Base-by-base conservation (phyloP, 768 basidiomycete genomes). In the Suillus bovinus region DNA sequence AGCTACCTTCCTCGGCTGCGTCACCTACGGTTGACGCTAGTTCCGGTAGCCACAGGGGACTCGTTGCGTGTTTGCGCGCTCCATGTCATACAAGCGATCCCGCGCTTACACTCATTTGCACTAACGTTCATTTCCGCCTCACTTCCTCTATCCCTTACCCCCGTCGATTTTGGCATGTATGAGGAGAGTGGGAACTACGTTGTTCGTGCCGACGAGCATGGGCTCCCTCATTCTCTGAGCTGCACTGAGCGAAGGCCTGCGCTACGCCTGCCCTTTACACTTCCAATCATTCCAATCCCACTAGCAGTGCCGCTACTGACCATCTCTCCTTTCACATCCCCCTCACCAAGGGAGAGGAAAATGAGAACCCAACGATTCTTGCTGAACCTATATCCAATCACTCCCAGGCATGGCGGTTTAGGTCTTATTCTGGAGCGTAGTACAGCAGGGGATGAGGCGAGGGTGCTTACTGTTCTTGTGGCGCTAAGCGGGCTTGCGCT, bases 361-460 rank as follows among this genome's bases (percentile, higher is more conserved):
- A 52, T 47, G 29, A 74, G 39, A 60, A 71, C 67, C 62, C 64
- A 68, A 58, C 57, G 27, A 33, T 71, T 72, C 66, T 61, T 63
- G 57, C 57, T 78, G 57, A 66, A 68, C 62, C 63, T 74, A 53
- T 60, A 69, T 61, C 77, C 79, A 41, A 73, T 74, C 44, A 64
- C 77, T 42, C 71, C 77, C 73, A 77, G 77, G 63, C 73, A 74
- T 44, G 80, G 80, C 11, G 64, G 84, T 49, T 8, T 78, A 38
- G 75, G 77, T 42, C 70, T 90, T 62, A 60, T 88, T 34, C 67
- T 83, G 34, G 89, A 90, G 72, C 78, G 72, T 63, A 85, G 84
- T 22, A 72, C 81, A 1, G 89, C 89, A 27, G 89, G 89, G 7
- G 87, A 90, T 69, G 89, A 91, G 72, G 80, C 83, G 71, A 78